Evolutionary conservation across 2,329 filamentous ascomycete species (phyloP).

Genomic region (Hirsutella thompsonii): DNA sequence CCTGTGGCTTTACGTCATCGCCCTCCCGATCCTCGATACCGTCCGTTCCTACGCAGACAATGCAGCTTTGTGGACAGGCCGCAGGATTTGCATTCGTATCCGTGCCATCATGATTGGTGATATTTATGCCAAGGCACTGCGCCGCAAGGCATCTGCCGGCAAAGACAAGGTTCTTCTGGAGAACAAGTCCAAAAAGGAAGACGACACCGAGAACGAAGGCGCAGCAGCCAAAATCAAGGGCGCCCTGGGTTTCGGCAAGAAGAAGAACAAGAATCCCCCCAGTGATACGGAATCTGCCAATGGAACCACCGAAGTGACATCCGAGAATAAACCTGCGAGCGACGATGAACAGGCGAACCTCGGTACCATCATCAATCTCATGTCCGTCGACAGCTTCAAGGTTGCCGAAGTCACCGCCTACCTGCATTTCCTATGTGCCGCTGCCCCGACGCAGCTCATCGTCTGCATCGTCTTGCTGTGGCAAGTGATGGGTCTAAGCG

Average conservation of each 20-base stretch:
- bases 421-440: slow-evolving; percentile 88
- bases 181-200: slow-evolving; percentile 25
- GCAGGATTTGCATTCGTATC: slow-evolving; percentile 85
- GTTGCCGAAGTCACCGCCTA: slow-evolving; percentile 91
- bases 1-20: slow-evolving; percentile 88
- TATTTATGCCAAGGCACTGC: slow-evolving; percentile 89
- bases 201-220: slow-evolving; percentile 21
- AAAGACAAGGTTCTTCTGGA: slow-evolving; percentile 61
- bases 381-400: slow-evolving; percentile 99
- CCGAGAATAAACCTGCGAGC: slow-evolving; percentile 20
- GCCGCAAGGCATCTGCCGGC: slow-evolving; percentile 74
- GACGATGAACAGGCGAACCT: slow-evolving; percentile 71
- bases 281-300: slow-evolving; percentile 21
- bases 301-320: slow-evolving; percentile 20
- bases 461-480: slow-evolving; percentile 76
- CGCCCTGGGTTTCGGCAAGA: slow-evolving; percentile 49
- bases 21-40: slow-evolving; percentile 73
- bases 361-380: slow-evolving; percentile 98
- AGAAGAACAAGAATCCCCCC: slow-evolving; percentile 29
- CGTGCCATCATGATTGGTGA: slow-evolving; percentile 94
- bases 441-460: slow-evolving; percentile 76
- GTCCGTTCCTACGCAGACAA: slow-evolving; percentile 73
- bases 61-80: slow-evolving; percentile 82
- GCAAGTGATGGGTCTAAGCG: slow-evolving; percentile 80
- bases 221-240: slow-evolving; percentile 38